A percentile compares a stretch with the other conserved stretches of the same genome.
phyloP scores from a whole-genome alignment of 306 rosid species.

The Quillaja saponaria region DNA sequence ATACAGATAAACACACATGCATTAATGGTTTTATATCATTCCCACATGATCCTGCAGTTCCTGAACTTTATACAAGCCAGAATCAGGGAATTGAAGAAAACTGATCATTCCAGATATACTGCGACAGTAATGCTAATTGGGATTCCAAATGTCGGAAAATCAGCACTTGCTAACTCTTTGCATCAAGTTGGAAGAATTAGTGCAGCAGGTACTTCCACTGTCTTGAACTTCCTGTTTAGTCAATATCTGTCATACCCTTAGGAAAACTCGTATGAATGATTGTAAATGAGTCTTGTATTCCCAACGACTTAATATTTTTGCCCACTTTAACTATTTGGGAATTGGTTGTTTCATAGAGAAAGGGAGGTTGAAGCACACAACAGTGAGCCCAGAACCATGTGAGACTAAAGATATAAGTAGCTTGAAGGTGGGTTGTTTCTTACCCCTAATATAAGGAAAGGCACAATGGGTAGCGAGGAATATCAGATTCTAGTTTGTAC shows the following conservation, averaged over 20 bases:
- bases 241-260: no score
- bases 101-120: conserved; percentile 48
- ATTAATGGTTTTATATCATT: no score
- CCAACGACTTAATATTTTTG: background rate
- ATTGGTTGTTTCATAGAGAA: conserved; percentile 56
- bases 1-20: no score
- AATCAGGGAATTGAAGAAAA: conserved; percentile 57
- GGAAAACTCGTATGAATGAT: background rate
- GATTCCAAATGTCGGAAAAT: conserved; percentile 90
- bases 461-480: no score
- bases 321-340: background rate
- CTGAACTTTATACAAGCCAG: conserved; percentile 68
- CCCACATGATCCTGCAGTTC: no score
- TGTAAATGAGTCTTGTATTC: background rate
- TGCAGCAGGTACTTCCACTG: conserved; percentile 65
- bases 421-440: conserved; percentile 57
- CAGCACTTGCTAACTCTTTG: conserved; percentile 82
- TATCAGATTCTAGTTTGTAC: no score
- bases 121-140: conserved; percentile 74
- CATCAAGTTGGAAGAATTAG: conserved; percentile 88
- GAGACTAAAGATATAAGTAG: conserved; percentile 84
- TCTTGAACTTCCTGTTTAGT: no score
- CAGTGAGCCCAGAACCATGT: conserved; percentile 76
- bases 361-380: conserved; percentile 79
- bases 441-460: background rate